Conservation (phyloP, 345 rosid genomes). For the Crucihimalaya himalaica region DNA sequence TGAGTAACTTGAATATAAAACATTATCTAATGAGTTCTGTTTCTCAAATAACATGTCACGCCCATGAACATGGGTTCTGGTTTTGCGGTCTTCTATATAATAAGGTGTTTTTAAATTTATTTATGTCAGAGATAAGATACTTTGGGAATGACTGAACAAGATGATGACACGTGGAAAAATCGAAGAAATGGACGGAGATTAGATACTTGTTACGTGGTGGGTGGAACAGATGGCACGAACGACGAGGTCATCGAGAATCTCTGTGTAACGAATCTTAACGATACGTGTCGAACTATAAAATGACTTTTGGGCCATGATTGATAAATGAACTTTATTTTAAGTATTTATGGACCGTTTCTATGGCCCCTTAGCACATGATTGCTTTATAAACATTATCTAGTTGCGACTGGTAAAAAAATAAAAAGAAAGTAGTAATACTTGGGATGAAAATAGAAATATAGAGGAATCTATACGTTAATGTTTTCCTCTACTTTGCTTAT, state of each 20-base stretch:
- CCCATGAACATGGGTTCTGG: constrained; percentile 43
- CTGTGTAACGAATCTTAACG: constrained; percentile 29
- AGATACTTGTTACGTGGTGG: constrained; percentile 24
- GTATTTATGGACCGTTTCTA: constrained; percentile 16
- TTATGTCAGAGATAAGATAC: constrained; percentile 28
- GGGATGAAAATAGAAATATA: not conserved
- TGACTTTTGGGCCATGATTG: constrained; percentile 30
- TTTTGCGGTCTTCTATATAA: constrained; percentile 27
- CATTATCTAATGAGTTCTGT: constrained; percentile 37
- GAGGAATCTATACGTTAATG: not conserved
- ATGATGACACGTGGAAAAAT: constrained; percentile 27
- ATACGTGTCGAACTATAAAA: constrained; percentile 34
- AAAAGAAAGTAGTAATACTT: not conserved
- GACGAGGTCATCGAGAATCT: constrained; percentile 37
- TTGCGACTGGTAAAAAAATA: not conserved
- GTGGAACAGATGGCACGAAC: constrained; percentile 32
- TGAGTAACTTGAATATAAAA: constrained; percentile 27
- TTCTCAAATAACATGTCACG: constrained; percentile 34
- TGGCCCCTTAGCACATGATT: constrained; percentile 25
- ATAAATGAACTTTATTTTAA: constrained; percentile 13
- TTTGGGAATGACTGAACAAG: not conserved
- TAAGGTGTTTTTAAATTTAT: constrained; percentile 8
- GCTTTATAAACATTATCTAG: not conserved
- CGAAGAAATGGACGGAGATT: constrained; percentile 25
- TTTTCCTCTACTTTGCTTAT: not conserved